Conservation (phyloP, 1,139 yeast species). For the Scheffersomyces lignicola region DNA sequence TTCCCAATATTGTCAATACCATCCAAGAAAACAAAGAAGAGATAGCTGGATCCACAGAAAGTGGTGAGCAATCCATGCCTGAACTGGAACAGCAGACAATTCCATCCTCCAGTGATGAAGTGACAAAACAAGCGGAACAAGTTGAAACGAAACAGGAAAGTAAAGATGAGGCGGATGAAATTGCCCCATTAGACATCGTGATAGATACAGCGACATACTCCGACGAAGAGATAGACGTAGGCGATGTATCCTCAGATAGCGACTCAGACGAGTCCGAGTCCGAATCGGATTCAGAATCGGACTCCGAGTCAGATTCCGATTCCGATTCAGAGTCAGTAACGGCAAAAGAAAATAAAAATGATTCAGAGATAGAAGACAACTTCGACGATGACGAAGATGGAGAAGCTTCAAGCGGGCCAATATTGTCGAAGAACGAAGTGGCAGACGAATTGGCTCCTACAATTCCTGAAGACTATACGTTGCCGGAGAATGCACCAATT, state of each 20-base stretch:
- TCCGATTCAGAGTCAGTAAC: conserved; percentile 19
- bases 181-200: conserved; percentile 4
- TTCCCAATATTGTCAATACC: no score
- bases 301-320: conserved; percentile 21
- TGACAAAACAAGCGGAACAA: no score
- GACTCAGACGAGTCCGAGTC: conserved; percentile 15
- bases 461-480: conserved; percentile 64
- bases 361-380: conserved; percentile 16
- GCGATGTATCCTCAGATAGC: conserved; percentile 16
- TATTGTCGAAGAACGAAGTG: conserved; percentile 75
- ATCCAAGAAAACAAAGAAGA: no score
- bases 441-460: conserved; percentile 66
- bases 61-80: no score
- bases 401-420: conserved; percentile 54
- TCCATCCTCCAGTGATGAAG: no score
- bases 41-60: no score
- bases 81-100: no score
- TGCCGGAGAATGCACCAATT: conserved; percentile 62
- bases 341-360: conserved; percentile 9
- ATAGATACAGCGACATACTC: conserved; percentile 17
- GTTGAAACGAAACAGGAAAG: no score
- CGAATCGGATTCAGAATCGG: conserved; percentile 18
- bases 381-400: conserved; percentile 41
- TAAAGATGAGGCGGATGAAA: no score
- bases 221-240: conserved; percentile 30